These are phyloP conservation scores for Acarospora socialis DNA, from an alignment of 2,329 filamentous ascomycete genomes.

Conservation along the genomic window DNA sequence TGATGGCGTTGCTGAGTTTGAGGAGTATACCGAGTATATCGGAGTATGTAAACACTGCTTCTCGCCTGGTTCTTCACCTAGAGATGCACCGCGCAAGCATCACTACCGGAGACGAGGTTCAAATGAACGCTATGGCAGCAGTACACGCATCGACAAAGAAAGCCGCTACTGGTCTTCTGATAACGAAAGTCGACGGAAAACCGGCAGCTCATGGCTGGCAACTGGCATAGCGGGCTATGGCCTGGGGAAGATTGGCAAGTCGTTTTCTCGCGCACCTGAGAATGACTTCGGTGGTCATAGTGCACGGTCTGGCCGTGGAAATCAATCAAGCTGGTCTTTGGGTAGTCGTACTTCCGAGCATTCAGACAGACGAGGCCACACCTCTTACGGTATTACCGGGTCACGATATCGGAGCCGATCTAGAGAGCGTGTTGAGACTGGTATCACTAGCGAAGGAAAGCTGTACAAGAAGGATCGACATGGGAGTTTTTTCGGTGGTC, in stretches of 20 bases:
- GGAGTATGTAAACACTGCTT: slow-evolving; percentile 53
- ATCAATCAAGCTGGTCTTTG: slow-evolving; percentile 20
- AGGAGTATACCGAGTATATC: slow-evolving; percentile 54
- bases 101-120: slow-evolving; percentile 36
- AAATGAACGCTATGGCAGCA: slow-evolving; percentile 29
- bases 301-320: slow-evolving; percentile 37
- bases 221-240: slow-evolving; percentile 41
- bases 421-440: slow-evolving; percentile 10
- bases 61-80: slow-evolving; percentile 41
- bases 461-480: slow-evolving; percentile 19
- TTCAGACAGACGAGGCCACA: slow-evolving; percentile 27
- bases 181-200: slow-evolving; percentile 32
- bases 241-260: slow-evolving; percentile 37
- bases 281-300: slow-evolving; percentile 48
- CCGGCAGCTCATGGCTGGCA: slow-evolving; percentile 35
- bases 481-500: slow-evolving; percentile 1
- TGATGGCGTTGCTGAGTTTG: slow-evolving; percentile 50
- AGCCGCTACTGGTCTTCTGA: slow-evolving; percentile 42
- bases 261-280: slow-evolving; percentile 35
- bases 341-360: slow-evolving; percentile 9
- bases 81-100: slow-evolving; percentile 47
- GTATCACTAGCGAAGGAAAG: slow-evolving; percentile 22
- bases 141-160: slow-evolving; percentile 42
- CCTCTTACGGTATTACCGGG: slow-evolving; percentile 27
- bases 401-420: slow-evolving; percentile 24